phyloP scores from a whole-genome alignment of 345 rosid species.

The Euphorbia lathyris region DNA sequence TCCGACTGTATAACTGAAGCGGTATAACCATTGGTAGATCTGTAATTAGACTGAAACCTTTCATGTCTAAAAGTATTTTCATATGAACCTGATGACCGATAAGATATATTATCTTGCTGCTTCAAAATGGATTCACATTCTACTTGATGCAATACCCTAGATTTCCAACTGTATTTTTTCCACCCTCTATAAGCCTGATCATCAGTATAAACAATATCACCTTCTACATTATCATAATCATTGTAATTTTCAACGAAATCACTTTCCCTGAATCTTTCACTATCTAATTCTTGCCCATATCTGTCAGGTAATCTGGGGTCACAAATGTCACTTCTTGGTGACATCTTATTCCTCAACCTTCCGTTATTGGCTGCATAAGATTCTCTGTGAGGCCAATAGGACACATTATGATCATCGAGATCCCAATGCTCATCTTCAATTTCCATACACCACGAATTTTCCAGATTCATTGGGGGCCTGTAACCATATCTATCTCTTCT shows the following conservation, averaged over 20 bases:
- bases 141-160: conserved; percentile 14
- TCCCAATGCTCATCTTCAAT: conserved; percentile 26
- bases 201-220: conserved; percentile 20
- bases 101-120: conserved; percentile 25
- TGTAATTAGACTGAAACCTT: conserved; percentile 15
- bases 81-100: conserved; percentile 23
- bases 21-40: conserved; percentile 16
- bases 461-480: conserved; percentile 30
- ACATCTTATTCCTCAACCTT: conserved; percentile 25
- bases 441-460: conserved; percentile 29
- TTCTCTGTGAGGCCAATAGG: conserved; percentile 26
- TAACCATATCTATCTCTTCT: conserved; percentile 33
- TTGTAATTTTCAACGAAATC: conserved; percentile 16
- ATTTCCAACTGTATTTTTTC: conserved; percentile 27
- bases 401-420: conserved; percentile 23
- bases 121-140: conserved; percentile 32
- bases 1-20: conserved; percentile 18
- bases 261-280: conserved; percentile 29
- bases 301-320: conserved; percentile 19
- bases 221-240: conserved; percentile 17
- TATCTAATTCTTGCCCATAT: conserved; percentile 20
- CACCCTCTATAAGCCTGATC: conserved; percentile 21
- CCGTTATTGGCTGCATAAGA: conserved; percentile 20
- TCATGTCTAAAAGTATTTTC: conserved; percentile 26
- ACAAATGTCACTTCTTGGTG: conserved; percentile 23